phyloP scores from a whole-genome alignment of 2,329 filamentous ascomycete species.

The Cladosporium sp. region DNA sequence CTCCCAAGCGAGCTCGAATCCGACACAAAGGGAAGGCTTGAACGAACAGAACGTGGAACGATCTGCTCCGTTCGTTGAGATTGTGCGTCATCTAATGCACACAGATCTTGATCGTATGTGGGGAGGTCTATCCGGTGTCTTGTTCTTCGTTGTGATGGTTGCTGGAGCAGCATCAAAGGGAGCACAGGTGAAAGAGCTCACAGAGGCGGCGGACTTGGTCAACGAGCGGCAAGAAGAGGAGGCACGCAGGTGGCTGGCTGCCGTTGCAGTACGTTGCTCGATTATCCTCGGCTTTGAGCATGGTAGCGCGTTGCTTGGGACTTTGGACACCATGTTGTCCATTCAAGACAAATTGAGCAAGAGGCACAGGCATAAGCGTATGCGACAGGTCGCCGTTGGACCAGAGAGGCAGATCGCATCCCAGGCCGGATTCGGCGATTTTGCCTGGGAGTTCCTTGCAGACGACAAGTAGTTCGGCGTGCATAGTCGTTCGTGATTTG shows the following conservation, averaged over 20 bases:
- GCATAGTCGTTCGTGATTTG: not conserved
- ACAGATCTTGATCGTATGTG: constrained; percentile 30
- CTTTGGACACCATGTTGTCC: constrained; percentile 24
- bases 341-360: constrained; percentile 22
- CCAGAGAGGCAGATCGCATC: not conserved
- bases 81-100: constrained; percentile 22
- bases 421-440: not conserved
- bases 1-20: constrained; percentile 16
- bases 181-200: constrained; percentile 1
- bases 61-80: constrained; percentile 10
- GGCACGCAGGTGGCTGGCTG: constrained; percentile 28
- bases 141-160: constrained; percentile 30
- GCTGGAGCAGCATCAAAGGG: constrained; percentile 28
- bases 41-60: not conserved
- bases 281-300: constrained; percentile 32
- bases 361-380: not conserved
- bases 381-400: not conserved
- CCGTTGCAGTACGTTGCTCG: constrained; percentile 28
- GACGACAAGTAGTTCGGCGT: not conserved
- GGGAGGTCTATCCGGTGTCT: constrained; percentile 30
- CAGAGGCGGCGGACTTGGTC: not conserved
- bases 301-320: constrained; percentile 24
- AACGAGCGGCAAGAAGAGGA: constrained; percentile 20
- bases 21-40: not conserved
- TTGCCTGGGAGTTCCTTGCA: constrained; percentile 2